phyloP scores from a whole-genome alignment of 192 early-diverging fungal genomes.

The Linderina pennispora region DNA sequence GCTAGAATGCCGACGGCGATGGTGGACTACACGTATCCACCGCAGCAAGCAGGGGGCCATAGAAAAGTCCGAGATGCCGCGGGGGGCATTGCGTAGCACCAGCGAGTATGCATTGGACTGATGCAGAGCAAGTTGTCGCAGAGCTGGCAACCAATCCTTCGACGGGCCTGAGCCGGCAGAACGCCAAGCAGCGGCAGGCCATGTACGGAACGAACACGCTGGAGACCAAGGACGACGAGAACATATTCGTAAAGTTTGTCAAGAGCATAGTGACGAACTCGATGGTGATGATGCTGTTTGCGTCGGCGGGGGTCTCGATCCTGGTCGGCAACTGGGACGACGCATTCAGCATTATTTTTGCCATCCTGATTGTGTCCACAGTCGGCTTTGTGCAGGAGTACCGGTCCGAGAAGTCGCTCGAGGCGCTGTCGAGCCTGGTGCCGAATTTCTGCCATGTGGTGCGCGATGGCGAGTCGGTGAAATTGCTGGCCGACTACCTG shows the following conservation, averaged over 20 bases:
- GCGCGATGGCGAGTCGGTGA: constrained; percentile 56
- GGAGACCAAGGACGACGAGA: constrained; percentile 69
- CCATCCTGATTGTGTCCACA: constrained; percentile 68
- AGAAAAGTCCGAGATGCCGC: constrained; percentile 24
- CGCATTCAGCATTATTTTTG: constrained; percentile 82
- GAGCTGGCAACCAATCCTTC: constrained; percentile 65
- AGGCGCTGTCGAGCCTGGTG: constrained; percentile 84
- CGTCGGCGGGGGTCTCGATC: constrained; percentile 72
- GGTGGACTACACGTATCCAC: constrained; percentile 11
- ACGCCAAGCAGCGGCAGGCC: constrained; percentile 57
- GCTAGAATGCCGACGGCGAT: constrained; percentile 40
- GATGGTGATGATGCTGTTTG: constrained; percentile 82
- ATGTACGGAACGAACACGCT: constrained; percentile 73
- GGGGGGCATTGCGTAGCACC: constrained; percentile 28
- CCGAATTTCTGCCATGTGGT: constrained; percentile 74
- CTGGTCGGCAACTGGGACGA: constrained; percentile 72
- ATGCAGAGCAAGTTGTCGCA: constrained; percentile 13
- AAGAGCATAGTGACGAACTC: constrained; percentile 81
- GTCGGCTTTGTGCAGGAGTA: constrained; percentile 94
- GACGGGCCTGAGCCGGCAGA: constrained; percentile 61
- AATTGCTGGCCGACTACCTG: constrained; percentile 72
- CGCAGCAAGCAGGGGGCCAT: no score
- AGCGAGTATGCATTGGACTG: constrained; percentile 44
- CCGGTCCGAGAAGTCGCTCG: constrained; percentile 88
- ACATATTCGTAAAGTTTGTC: constrained; percentile 73